Conservation (phyloP, 2,329 filamentous ascomycete species). For the Phialophora tarda region DNA sequence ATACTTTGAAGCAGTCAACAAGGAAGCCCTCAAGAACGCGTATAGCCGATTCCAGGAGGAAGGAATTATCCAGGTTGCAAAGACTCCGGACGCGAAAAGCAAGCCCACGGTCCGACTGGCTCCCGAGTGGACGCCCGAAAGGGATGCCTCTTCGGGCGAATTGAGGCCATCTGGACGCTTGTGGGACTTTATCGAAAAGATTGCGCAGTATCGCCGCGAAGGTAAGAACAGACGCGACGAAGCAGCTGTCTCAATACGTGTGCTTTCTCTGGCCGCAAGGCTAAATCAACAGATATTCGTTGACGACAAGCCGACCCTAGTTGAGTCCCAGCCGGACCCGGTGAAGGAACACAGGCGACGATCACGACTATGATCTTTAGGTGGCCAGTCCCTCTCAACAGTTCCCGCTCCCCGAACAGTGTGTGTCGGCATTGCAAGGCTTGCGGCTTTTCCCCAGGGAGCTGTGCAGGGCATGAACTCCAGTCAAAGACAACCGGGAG, state of each 20-base stretch:
- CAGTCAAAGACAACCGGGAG: background rate
- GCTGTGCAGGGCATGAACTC: background rate
- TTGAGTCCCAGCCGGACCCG: constrained; percentile 4
- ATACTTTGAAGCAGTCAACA: constrained; percentile 98
- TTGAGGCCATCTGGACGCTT: constrained; percentile 75
- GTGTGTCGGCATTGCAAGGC: too few relatives aligned
- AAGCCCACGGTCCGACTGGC: constrained; percentile 66
- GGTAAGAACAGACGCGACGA: constrained; percentile 97
- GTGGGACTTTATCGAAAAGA: constrained; percentile 91
- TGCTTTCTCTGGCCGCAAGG: constrained; percentile 75
- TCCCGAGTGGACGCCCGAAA: constrained; percentile 73
- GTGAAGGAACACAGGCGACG: constrained; percentile 24
- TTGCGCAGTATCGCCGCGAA: constrained; percentile 80
- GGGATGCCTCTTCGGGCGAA: constrained; percentile 65
- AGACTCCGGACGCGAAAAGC: constrained; percentile 60
- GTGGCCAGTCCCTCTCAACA: constrained; percentile 39
- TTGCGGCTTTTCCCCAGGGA: background rate
- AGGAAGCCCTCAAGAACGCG: constrained; percentile 93
- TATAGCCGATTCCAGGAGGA: constrained; percentile 89
- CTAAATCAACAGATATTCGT: constrained; percentile 73
- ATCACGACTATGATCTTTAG: constrained; percentile 24
- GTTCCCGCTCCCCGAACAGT: background rate
- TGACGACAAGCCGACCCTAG: constrained; percentile 44
- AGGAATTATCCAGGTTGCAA: constrained; percentile 78
- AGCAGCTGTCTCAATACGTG: constrained; percentile 81